phyloP scores from a whole-genome alignment of 2,329 filamentous ascomycete species.

The Pseudogymnoascus sp. region DNA sequence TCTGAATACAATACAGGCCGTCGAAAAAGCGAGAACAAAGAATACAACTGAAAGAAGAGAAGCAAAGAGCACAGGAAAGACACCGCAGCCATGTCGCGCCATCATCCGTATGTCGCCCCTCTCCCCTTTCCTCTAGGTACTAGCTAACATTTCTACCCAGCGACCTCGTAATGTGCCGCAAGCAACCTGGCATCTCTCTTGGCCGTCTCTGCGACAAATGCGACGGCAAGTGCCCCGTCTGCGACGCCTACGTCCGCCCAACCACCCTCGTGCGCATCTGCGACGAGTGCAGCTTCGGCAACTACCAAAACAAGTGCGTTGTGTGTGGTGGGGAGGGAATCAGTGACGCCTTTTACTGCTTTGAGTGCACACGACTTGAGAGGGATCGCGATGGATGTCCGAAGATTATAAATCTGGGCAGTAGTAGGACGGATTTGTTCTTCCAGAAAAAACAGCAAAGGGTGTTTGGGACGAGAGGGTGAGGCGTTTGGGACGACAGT shows the following conservation, averaged over 20 bases:
- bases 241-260: conserved; percentile 96
- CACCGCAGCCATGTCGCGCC: conserved; percentile 66
- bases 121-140: background rate
- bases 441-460: conserved; percentile 14
- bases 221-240: conserved; percentile 98
- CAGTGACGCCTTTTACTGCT: conserved; percentile 97
- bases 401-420: conserved; percentile 98
- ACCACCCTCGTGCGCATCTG: conserved; percentile 97
- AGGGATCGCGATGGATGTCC: conserved; percentile 97
- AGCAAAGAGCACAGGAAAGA: background rate
- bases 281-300: conserved; percentile 98
- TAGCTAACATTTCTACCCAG: conserved; percentile 34
- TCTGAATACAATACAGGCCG: background rate
- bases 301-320: conserved; percentile 99
- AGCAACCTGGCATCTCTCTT: conserved; percentile 95
- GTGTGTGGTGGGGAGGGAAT: conserved; percentile 98
- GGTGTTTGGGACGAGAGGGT: conserved; percentile 5
- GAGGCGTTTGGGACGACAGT: background rate
- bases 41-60: background rate
- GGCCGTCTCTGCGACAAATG: conserved; percentile 99
- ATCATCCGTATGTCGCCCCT: conserved; percentile 66
- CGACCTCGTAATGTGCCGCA: conserved; percentile 99
- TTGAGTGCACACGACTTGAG: conserved; percentile 93
- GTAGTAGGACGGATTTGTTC: conserved; percentile 81
- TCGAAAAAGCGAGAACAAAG: background rate